These are phyloP conservation scores for Epichloe festucae DNA, from an alignment of 2,329 filamentous ascomycete species.

Conservation along the genomic window DNA sequence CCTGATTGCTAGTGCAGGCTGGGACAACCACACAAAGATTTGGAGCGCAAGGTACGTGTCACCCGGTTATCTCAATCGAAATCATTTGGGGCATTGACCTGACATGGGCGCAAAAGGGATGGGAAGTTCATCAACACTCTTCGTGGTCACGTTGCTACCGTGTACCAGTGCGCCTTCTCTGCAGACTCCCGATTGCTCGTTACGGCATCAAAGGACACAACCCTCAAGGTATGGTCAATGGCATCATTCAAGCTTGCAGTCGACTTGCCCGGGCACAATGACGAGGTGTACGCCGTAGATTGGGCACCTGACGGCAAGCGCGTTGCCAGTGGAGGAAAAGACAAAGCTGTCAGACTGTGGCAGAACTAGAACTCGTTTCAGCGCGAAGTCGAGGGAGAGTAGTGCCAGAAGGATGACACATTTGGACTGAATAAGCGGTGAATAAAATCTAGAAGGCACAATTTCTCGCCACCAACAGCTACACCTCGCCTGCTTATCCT, in stretches of 20 bases:
- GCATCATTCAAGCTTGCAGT: slow-evolving; percentile 64
- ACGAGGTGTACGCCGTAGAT: slow-evolving; percentile 88
- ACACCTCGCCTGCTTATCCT: too few relatives aligned
- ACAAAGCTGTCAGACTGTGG: slow-evolving; percentile 65
- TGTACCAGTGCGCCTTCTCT: slow-evolving; percentile 87
- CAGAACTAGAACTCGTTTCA: slow-evolving; percentile 33
- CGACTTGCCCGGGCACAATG: slow-evolving; percentile 80
- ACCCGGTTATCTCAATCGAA: not conserved
- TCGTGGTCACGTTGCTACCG: slow-evolving; percentile 75
- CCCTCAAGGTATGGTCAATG: slow-evolving; percentile 90
- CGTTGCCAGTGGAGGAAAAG: slow-evolving; percentile 85
- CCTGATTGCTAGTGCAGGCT: slow-evolving; percentile 76
- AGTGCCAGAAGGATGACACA: not conserved
- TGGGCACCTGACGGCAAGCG: slow-evolving; percentile 86
- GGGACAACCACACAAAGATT: slow-evolving; percentile 90
- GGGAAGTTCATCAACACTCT: slow-evolving; percentile 76
- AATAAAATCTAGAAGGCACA: not conserved
- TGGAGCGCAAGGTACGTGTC: slow-evolving; percentile 60
- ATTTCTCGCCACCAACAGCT: too few relatives aligned
- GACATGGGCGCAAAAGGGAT: slow-evolving; percentile 28
- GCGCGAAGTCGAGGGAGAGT: not conserved
- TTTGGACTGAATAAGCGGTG: not conserved
- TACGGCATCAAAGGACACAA: slow-evolving; percentile 82
- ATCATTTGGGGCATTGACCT: not conserved
- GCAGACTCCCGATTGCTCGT: slow-evolving; percentile 84